Conservation (phyloP, 2,329 filamentous ascomycete species). For the Trichophyton mentagrophytes region DNA sequence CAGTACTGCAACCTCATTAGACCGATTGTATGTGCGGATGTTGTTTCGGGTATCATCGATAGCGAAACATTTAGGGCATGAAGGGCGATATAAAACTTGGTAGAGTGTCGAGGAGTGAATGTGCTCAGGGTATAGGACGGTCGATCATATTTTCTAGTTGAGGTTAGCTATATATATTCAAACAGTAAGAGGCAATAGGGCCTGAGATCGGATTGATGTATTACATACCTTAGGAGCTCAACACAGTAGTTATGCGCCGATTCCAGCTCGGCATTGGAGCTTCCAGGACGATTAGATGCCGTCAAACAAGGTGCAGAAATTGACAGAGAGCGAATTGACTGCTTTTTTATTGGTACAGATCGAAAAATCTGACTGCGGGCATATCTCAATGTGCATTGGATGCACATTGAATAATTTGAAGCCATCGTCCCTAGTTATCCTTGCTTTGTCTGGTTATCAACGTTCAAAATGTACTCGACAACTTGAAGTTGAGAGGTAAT, state of each 20-base stretch:
- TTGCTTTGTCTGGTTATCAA: not conserved
- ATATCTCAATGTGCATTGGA: not conserved
- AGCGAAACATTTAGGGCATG: conserved; percentile 89
- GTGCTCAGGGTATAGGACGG: conserved; percentile 76
- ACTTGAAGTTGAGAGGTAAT: not conserved
- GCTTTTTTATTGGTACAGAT: not conserved
- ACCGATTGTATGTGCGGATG: conserved; percentile 76
- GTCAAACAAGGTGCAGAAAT: not conserved
- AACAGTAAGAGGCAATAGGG: not conserved
- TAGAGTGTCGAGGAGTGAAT: conserved; percentile 63
- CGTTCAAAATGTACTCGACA: not conserved
- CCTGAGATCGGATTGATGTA: not conserved
- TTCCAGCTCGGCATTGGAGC: conserved; percentile 37
- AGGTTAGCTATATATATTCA: not conserved
- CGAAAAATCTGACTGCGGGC: not conserved
- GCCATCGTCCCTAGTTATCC: not conserved
- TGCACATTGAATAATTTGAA: not conserved
- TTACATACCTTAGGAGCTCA: conserved; percentile 41
- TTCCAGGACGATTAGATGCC: not conserved
- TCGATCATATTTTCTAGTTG: conserved; percentile 67
- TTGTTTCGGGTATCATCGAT: conserved; percentile 76
- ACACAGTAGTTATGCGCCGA: conserved; percentile 47
- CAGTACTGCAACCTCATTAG: conserved; percentile 90
- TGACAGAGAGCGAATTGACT: not conserved
- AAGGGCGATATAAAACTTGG: conserved; percentile 77